A percentile compares a stretch with the other conserved stretches of the same genome.
Evolutionary conservation across 306 rosid genomes (phyloP).

Genomic region (Quercus suber): DNA sequence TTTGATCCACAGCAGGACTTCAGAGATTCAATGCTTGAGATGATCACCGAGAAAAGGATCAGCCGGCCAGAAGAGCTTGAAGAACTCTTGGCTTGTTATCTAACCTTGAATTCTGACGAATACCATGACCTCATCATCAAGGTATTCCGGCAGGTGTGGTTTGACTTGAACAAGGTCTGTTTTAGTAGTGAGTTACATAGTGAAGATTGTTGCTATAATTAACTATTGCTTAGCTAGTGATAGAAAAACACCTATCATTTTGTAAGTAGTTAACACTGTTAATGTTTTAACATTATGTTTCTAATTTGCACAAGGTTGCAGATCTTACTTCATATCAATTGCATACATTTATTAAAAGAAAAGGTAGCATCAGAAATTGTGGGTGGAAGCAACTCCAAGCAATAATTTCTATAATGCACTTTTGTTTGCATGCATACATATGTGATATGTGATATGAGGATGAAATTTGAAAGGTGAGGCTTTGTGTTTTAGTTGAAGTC

Average conservation of each 20-base stretch:
- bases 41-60: conserved; percentile 68
- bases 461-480: too few relatives aligned
- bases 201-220: conserved; percentile 30
- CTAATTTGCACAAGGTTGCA: neutral
- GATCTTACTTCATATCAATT: neutral
- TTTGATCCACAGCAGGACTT: conserved; percentile 72
- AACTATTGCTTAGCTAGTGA: conserved; percentile 11
- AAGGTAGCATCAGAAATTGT: neutral
- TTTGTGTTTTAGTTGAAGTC: neutral
- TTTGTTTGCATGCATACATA: neutral
- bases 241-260: conserved; percentile 3
- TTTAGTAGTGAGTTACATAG: conserved; percentile 31
- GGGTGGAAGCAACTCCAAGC: neutral
- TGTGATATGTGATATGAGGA: too few relatives aligned
- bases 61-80: conserved; percentile 68
- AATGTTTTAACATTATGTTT: conserved; percentile 8
- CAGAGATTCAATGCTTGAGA: conserved; percentile 94
- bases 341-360: neutral
- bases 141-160: conserved; percentile 89
- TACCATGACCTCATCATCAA: conserved; percentile 82
- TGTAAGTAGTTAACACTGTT: conserved; percentile 18
- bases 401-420: neutral
- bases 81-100: conserved; percentile 80
- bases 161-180: conserved; percentile 48
- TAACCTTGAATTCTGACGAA: conserved; percentile 80